Evolutionary conservation across 2,329 filamentous ascomycete species (phyloP).

Genomic region (Neofusicoccum laricinum): DNA sequence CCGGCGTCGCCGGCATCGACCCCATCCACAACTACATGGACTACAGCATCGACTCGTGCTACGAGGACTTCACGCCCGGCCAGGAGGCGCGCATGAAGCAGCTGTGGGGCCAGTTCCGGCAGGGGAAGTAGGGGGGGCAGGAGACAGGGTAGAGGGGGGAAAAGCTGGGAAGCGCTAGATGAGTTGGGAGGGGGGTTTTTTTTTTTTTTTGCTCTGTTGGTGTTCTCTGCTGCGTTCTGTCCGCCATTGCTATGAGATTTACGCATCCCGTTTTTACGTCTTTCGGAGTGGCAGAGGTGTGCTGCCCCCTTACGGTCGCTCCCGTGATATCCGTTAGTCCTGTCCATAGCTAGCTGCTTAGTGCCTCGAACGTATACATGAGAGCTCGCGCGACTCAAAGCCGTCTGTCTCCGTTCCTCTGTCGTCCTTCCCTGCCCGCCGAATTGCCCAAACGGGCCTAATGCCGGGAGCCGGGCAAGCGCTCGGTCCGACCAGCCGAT

Average conservation of each 20-base stretch:
- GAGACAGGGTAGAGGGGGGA: constrained; percentile 18
- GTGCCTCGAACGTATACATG: neutral
- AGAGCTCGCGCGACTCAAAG: neutral
- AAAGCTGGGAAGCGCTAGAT: neutral
- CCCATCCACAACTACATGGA: constrained; percentile 61
- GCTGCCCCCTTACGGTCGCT: neutral
- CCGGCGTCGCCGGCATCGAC: constrained; percentile 41
- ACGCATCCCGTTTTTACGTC: too few species aligned
- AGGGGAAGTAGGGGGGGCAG: constrained; percentile 30
- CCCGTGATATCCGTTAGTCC: neutral
- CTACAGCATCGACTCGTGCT: constrained; percentile 56
- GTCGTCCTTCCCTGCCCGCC: too few species aligned
- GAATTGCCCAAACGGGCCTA: neutral
- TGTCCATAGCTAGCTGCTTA: neutral
- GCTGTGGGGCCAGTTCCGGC: constrained; percentile 48
- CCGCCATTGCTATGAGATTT: neutral
- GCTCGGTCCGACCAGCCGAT: neutral
- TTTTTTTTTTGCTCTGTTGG: neutral
- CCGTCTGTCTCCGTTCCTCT: too few species aligned
- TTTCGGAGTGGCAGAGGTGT: too few species aligned
- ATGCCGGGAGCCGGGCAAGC: neutral
- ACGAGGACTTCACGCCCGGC: constrained; percentile 49
- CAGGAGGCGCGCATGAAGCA: constrained; percentile 52
- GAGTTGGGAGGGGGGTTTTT: neutral
- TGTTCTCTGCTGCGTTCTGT: neutral